phyloP scores from a whole-genome alignment of 768 basidiomycete genomes.

The Sistotremastrum niveocremeum region DNA sequence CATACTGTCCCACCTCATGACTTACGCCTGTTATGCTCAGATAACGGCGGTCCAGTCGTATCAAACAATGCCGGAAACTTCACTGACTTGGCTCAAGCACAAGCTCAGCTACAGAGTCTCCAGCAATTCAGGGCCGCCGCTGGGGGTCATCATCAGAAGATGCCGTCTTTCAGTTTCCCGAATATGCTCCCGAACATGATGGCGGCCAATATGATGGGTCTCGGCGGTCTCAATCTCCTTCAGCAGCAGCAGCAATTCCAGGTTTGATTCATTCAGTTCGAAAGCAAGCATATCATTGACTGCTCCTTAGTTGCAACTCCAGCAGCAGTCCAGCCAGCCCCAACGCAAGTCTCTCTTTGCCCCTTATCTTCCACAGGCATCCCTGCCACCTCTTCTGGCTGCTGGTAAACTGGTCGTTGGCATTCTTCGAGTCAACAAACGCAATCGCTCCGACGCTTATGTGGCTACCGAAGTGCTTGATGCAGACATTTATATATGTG shows the following conservation, averaged over 20 bases:
- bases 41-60: constrained; percentile 51
- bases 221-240: constrained; percentile 70
- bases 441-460: constrained; percentile 96
- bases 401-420: constrained; percentile 98
- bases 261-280: constrained; percentile 7
- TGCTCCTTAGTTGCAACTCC: constrained; percentile 51
- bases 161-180: constrained; percentile 95
- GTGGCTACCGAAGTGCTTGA: constrained; percentile 97
- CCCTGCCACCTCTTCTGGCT: constrained; percentile 87
- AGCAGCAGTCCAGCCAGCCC: constrained; percentile 83
- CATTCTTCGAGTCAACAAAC: constrained; percentile 93
- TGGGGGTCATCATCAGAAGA: constrained; percentile 90
- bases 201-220: constrained; percentile 93
- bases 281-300: background rate
- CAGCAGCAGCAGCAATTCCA: constrained; percentile 95
- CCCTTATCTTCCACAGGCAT: constrained; percentile 96
- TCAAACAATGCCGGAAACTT: constrained; percentile 45
- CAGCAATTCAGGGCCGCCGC: constrained; percentile 95
- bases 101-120: constrained; percentile 89
- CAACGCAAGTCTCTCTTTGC: constrained; percentile 98
- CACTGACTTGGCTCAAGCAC: constrained; percentile 88
- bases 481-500: constrained; percentile 98
- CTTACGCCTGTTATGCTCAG: constrained; percentile 22
- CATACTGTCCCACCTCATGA: background rate
- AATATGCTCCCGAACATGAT: constrained; percentile 97